Evolutionary conservation across 345 rosid genomes (phyloP).

Genomic region (Populus pruinosa): DNA sequence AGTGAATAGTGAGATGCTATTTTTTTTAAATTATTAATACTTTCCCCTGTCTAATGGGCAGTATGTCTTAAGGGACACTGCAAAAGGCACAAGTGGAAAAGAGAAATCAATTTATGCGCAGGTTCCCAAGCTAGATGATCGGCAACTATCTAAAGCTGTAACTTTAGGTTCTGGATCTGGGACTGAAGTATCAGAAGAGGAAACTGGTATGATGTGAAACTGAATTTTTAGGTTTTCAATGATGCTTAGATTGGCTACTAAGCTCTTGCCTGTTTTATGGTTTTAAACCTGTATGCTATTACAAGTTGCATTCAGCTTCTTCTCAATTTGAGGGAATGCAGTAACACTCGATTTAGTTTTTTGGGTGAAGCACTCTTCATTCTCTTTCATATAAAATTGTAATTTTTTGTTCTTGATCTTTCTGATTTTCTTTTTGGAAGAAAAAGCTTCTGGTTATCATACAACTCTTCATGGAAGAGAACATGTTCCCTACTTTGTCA

Average conservation of each 20-base stretch:
- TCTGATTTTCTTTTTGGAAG: background rate
- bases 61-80: conserved; percentile 54
- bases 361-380: background rate
- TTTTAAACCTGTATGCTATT: background rate
- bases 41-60: conserved; percentile 30
- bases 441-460: background rate
- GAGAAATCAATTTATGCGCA: conserved; percentile 42
- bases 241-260: background rate
- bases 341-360: background rate
- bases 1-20: background rate
- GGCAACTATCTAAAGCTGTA: conserved; percentile 37
- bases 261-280: background rate
- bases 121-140: conserved; percentile 48
- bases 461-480: background rate
- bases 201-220: conserved; percentile 38
- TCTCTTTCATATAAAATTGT: background rate
- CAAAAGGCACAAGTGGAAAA: conserved; percentile 39
- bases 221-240: background rate
- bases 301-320: background rate
- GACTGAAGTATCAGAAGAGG: conserved; percentile 38
- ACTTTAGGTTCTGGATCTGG: conserved; percentile 33
- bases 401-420: background rate
- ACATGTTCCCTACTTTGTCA: no score
- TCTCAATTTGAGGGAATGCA: background rate
- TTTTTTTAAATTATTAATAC: conserved; percentile 1